A percentile compares a stretch with the other conserved stretches of the same genome.
Evolutionary conservation across 352 stramenopile species (phyloP).

Genomic region (Phytophthora pseudosyringae): DNA sequence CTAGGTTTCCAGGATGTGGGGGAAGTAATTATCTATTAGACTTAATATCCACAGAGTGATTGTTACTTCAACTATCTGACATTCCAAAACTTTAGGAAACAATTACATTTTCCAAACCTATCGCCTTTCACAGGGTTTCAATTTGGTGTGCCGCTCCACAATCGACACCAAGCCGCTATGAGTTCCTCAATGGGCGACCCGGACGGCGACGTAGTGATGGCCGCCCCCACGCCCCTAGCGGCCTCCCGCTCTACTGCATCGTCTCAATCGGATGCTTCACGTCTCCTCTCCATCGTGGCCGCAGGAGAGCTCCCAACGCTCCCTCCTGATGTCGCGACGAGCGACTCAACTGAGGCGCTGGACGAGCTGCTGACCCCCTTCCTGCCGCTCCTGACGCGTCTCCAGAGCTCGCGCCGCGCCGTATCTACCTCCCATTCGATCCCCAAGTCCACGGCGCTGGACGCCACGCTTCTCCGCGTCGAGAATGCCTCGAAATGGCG

Average conservation of each 20-base stretch:
- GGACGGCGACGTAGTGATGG: conserved; percentile 29
- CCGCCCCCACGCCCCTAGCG: background rate
- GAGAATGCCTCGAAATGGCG: conserved; percentile 50
- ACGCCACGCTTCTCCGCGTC: conserved; percentile 41
- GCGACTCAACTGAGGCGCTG: conserved; percentile 14
- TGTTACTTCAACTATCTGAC: too few relatives aligned
- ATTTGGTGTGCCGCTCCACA: too few relatives aligned
- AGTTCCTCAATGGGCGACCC: background rate
- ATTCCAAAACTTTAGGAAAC: too few relatives aligned
- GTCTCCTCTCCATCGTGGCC: conserved; percentile 33
- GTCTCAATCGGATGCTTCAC: background rate
- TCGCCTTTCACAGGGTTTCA: too few relatives aligned
- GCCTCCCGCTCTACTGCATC: background rate
- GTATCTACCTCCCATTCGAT: background rate
- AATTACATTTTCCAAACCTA: background rate
- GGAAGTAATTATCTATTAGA: too few relatives aligned
- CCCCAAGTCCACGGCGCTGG: conserved; percentile 14
- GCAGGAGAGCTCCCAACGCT: conserved; percentile 33
- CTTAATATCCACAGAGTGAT: too few relatives aligned
- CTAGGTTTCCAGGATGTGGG: conserved; percentile 5
- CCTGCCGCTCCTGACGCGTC: conserved; percentile 55
- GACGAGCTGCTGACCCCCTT: conserved; percentile 45
- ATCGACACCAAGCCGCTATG: background rate
- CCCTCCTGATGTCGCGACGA: conserved; percentile 7
- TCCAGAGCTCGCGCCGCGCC: conserved; percentile 41